These are phyloP conservation scores for Brettanomyces anomalus DNA, from an alignment of 805 yeast genomes.

Conservation along the genomic window DNA sequence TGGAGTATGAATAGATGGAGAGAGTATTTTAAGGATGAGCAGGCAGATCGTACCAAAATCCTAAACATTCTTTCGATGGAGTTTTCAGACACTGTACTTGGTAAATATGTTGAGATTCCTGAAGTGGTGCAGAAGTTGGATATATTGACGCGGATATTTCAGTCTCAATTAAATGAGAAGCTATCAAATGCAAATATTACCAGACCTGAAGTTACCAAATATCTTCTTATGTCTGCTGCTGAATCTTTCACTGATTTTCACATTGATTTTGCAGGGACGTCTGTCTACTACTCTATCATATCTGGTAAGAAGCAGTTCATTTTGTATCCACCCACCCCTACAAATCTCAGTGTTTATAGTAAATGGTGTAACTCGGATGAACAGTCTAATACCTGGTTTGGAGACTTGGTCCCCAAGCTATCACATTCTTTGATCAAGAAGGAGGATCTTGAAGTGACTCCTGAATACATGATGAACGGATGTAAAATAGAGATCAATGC, in stretches of 20 bases:
- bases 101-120: conserved; percentile 50
- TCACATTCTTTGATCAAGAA: conserved; percentile 6
- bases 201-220: conserved; percentile 58
- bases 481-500: conserved; percentile 26
- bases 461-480: conserved; percentile 27
- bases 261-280: conserved; percentile 86
- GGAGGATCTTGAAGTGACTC: conserved; percentile 7
- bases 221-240: conserved; percentile 77
- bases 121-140: conserved; percentile 55
- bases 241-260: conserved; percentile 86
- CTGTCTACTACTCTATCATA: conserved; percentile 79
- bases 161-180: conserved; percentile 9
- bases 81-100: conserved; percentile 49
- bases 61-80: conserved; percentile 79
- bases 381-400: conserved; percentile 59
- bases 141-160: conserved; percentile 63
- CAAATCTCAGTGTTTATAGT: conserved; percentile 52
- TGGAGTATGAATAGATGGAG: conserved; percentile 74
- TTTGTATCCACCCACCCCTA: conserved; percentile 67
- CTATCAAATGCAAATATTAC: conserved; percentile 11
- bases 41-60: conserved; percentile 48
- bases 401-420: conserved; percentile 32
- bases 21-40: conserved; percentile 48
- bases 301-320: conserved; percentile 69
- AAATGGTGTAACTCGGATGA: conserved; percentile 64